Base-by-base conservation (phyloP, 257 asterid species). In the Leptodermis oblonga region DNA sequence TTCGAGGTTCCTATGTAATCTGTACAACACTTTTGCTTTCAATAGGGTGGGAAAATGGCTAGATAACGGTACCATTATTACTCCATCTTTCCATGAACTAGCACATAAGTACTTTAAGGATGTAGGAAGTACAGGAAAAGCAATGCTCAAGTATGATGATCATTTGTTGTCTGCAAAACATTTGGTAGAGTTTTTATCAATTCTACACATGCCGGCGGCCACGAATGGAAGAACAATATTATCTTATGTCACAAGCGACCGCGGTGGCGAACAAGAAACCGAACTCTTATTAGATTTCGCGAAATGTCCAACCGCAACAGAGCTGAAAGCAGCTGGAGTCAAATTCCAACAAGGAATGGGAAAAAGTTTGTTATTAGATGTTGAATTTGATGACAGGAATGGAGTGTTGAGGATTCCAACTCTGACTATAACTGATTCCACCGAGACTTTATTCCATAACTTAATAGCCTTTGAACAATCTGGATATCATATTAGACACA, bases 361-460 rank as follows among this genome's bases (percentile, higher is more conserved):
- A 5, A 63, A 55, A 23, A 51, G 67, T 43, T 51, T 71, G 11
- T 73, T 78, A n/a, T 4, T 49, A 33, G 72, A 79, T 12, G 63
- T 79, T 36, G 1, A 7, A 13, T 79, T 75, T 71, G 25, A 17
- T 0, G 17, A 71, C 0, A 25, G 8, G 33, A 54, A 23, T 4
- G 80, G 83, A 14, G 72, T 53, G 72, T 46, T 79, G 59, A 39
- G 3, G 0, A 30, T 79, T 26, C 83, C 77, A 17, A 45, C 51
- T 28, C 12, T 79, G 61, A 39, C 22, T 26, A 67, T 75, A 11
- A 67, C 58, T 42, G 75, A 79, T 18, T 55, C 39, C 17, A 75
- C 80, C 3, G 80, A 79, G 58, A 71, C 80, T 23, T 74, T 75
- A 53, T 75, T 71, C 20, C 39, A 73, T 10, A 78, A 78, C 55